Conservation (phyloP, 1,284 basidiomycete genomes). For the Cryptococcus maquisensis region DNA sequence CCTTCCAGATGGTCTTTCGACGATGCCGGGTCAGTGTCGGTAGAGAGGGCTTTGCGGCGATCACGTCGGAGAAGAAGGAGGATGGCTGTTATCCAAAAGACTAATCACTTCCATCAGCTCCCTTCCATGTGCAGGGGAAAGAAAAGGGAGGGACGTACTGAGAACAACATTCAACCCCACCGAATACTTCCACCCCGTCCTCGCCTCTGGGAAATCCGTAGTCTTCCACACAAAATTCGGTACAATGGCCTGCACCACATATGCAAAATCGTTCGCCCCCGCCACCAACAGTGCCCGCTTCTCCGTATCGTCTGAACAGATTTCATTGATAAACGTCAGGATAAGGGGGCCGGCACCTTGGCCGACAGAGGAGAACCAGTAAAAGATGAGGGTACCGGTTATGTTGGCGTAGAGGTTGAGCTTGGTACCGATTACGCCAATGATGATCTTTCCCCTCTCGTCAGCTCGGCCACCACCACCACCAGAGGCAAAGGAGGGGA, state of each 20-base stretch:
- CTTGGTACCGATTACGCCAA: constrained; percentile 19
- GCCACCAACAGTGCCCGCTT: constrained; percentile 36
- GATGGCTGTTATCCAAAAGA: constrained; percentile 20
- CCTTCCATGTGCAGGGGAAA: no score
- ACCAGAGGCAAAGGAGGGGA: background rate
- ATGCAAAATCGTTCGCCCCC: constrained; percentile 34
- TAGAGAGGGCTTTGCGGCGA: constrained; percentile 6
- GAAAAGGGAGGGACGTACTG: constrained; percentile 13
- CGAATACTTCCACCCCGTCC: constrained; percentile 28
- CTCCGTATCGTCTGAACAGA: constrained; percentile 31
- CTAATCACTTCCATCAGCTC: background rate
- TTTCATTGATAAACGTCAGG: constrained; percentile 37
- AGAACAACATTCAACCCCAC: constrained; percentile 18
- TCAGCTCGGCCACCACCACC: no score
- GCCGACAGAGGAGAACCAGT: constrained; percentile 21
- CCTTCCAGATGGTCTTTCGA: background rate
- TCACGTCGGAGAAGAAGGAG: constrained; percentile 20
- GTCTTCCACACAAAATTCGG: constrained; percentile 44
- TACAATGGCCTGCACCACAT: constrained; percentile 37
- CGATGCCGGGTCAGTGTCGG: no score
- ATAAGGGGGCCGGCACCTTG: constrained; percentile 18
- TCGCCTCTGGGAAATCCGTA: constrained; percentile 31
- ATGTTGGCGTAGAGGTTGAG: constrained; percentile 30
- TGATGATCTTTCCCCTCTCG: constrained; percentile 11
- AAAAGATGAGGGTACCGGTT: constrained; percentile 23